These are phyloP conservation scores for Fremontodendron californicum DNA, from an alignment of 345 rosid genomes.

Conservation along the genomic window DNA sequence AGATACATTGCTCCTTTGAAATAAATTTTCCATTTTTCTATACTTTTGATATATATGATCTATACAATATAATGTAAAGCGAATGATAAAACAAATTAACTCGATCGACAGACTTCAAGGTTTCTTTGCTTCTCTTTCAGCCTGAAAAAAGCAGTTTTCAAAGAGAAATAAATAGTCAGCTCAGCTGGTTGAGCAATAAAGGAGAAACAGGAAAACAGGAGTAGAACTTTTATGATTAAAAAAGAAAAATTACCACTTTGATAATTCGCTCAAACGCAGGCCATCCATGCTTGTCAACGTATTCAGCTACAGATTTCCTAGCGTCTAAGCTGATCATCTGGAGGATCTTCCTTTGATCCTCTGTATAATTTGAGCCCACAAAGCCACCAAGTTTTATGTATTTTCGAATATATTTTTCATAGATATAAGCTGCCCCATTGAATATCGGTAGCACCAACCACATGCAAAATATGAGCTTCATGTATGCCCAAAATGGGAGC, in stretches of 20 bases:
- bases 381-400: slow-evolving; percentile 56
- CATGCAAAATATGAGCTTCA: slow-evolving; percentile 65
- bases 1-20: not conserved
- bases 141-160: slow-evolving; percentile 34
- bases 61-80: too few relatives aligned
- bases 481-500: slow-evolving; percentile 88
- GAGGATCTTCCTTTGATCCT: slow-evolving; percentile 64
- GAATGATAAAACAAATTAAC: too few relatives aligned
- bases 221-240: too few relatives aligned
- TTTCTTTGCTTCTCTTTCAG: slow-evolving; percentile 80
- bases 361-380: slow-evolving; percentile 30
- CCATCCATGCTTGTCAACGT: slow-evolving; percentile 68
- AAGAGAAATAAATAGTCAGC: not conserved
- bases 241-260: slow-evolving; percentile 80
- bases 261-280: slow-evolving; percentile 71
- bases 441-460: slow-evolving; percentile 88
- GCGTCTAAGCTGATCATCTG: slow-evolving; percentile 94
- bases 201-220: too few relatives aligned
- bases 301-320: slow-evolving; percentile 63
- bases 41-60: not conserved
- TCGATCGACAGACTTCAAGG: slow-evolving; percentile 36
- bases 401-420: slow-evolving; percentile 52
- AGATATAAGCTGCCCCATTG: slow-evolving; percentile 85
- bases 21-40: not conserved
- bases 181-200: not conserved